phyloP scores from a whole-genome alignment of 2,329 filamentous ascomycete species.

The Botrytis hyacinthi region DNA sequence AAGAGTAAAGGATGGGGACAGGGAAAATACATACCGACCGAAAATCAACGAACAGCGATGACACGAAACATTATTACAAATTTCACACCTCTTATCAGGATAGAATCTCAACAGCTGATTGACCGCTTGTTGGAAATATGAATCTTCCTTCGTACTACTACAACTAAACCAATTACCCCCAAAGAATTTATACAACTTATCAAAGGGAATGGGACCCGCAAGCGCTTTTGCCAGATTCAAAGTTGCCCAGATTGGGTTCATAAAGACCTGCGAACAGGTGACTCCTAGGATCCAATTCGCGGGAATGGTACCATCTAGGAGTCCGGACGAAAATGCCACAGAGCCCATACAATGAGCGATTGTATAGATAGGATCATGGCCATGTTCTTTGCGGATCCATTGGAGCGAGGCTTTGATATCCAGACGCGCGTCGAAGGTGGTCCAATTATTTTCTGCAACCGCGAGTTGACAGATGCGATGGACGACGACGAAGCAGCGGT shows the following conservation, averaged over 20 bases:
- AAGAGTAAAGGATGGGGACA: not conserved
- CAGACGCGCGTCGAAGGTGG: constrained; percentile 58
- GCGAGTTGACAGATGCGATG: constrained; percentile 56
- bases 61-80: constrained; percentile 61
- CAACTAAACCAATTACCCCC: constrained; percentile 57
- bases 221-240: constrained; percentile 57
- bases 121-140: constrained; percentile 49
- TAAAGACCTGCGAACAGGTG: constrained; percentile 60
- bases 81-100: constrained; percentile 52
- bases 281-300: constrained; percentile 56
- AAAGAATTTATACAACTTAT: constrained; percentile 48
- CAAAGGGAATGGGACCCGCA: constrained; percentile 47
- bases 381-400: constrained; percentile 46
- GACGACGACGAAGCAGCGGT: constrained; percentile 57
- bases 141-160: constrained; percentile 47
- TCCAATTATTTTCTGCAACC: constrained; percentile 52
- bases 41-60: constrained; percentile 60
- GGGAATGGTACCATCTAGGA: constrained; percentile 61
- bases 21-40: constrained; percentile 46
- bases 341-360: constrained; percentile 64
- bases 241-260: constrained; percentile 58
- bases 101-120: constrained; percentile 59
- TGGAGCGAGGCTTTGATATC: constrained; percentile 57
- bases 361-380: constrained; percentile 50
- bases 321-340: constrained; percentile 56